These are phyloP conservation scores for Cyberlindnera bimundalis DNA, from an alignment of 805 yeast species.

Conservation along the genomic window DNA sequence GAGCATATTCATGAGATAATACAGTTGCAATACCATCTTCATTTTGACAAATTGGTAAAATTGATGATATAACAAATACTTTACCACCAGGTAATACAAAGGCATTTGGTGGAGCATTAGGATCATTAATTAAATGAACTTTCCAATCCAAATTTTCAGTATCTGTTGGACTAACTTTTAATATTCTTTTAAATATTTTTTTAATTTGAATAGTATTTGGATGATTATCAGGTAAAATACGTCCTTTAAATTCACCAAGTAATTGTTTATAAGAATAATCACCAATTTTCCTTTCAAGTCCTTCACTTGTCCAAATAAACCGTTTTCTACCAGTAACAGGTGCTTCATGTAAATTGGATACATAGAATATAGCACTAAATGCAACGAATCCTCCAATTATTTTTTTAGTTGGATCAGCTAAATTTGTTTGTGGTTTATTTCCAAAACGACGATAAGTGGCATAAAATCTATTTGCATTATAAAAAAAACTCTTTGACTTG, in stretches of 20 bases:
- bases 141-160: constrained; percentile 55
- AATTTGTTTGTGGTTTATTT: too few species aligned
- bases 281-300: constrained; percentile 62
- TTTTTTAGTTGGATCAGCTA: too few species aligned
- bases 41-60: constrained; percentile 70
- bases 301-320: constrained; percentile 66
- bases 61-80: constrained; percentile 81
- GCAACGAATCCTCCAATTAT: constrained; percentile 34
- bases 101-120: constrained; percentile 85
- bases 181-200: constrained; percentile 60
- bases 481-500: too few species aligned
- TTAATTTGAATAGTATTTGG: constrained; percentile 57
- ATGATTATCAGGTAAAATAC: constrained; percentile 58
- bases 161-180: constrained; percentile 49
- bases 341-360: constrained; percentile 66
- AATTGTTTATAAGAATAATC: constrained; percentile 60
- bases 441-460: constrained; percentile 40
- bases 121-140: constrained; percentile 72
- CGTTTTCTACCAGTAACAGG: constrained; percentile 75
- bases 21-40: constrained; percentile 97
- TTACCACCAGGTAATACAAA: constrained; percentile 96
- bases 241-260: constrained; percentile 46
- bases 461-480: constrained; percentile 21
- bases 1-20: constrained; percentile 88
- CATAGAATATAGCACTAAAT: constrained; percentile 36